Percentiles rank a stretch among this genome's conserved stretches.
Evolutionary conservation across 306 rosid genomes (phyloP).

Genomic region (Inga laurina): DNA sequence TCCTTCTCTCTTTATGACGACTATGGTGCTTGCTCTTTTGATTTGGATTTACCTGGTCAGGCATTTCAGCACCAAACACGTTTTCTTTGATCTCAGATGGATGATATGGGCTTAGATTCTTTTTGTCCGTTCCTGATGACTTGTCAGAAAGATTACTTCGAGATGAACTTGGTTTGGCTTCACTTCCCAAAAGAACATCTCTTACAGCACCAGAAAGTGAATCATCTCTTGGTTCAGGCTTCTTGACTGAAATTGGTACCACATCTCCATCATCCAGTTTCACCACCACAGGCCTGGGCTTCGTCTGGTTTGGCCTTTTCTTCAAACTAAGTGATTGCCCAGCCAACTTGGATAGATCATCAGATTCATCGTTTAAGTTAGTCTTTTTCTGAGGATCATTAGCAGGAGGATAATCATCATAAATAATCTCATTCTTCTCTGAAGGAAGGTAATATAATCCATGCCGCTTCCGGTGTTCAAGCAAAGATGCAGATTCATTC

Average conservation of each 20-base stretch:
- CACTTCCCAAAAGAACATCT: slow-evolving; percentile 66
- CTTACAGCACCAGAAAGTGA: slow-evolving; percentile 73
- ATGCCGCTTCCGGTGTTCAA: slow-evolving; percentile 90
- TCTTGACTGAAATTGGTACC: slow-evolving; percentile 45
- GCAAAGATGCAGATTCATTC: slow-evolving; percentile 75
- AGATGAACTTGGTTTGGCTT: slow-evolving; percentile 43
- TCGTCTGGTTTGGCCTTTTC: slow-evolving; percentile 70
- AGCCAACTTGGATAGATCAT: slow-evolving; percentile 72
- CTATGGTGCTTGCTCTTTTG: slow-evolving; percentile 55
- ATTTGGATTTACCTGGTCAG: slow-evolving; percentile 48
- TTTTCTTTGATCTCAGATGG: slow-evolving; percentile 59
- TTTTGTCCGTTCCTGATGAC: slow-evolving; percentile 67
- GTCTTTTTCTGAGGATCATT: slow-evolving; percentile 56
- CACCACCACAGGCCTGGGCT: slow-evolving; percentile 93
- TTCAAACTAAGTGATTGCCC: slow-evolving; percentile 67
- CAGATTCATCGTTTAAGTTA: slow-evolving; percentile 48
- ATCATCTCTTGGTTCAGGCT: slow-evolving; percentile 55
- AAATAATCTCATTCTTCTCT: slow-evolving; percentile 55
- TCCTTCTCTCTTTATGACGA: slow-evolving; percentile 57
- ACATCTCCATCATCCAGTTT: slow-evolving; percentile 81
- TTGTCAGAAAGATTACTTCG: slow-evolving; percentile 41
- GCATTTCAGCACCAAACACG: slow-evolving; percentile 52
- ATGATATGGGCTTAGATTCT: slow-evolving; percentile 46
- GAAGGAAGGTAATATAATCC: slow-evolving; percentile 88
- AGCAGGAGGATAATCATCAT: slow-evolving; percentile 79